phyloP scores from a whole-genome alignment of 1,139 yeast species.

The Protomyces arabidopsidicola region DNA sequence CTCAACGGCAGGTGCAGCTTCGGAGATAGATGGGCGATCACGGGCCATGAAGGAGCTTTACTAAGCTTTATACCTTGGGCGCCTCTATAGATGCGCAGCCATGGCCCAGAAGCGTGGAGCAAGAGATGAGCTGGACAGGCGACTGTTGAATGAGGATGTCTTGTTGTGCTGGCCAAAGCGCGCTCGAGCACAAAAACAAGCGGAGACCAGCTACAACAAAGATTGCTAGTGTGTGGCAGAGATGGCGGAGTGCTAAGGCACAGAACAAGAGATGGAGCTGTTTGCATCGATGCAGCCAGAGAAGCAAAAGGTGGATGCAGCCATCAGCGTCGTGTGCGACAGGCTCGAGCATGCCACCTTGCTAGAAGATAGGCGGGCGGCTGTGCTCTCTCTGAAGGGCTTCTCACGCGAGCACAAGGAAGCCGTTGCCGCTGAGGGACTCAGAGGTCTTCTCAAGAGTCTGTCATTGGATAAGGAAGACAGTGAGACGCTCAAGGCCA shows the following conservation, averaged over 20 bases:
- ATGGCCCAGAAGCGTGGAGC: no score
- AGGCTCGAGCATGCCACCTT: conserved; percentile 76
- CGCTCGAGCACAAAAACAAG: no score
- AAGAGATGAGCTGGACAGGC: no score
- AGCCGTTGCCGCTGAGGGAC: conserved; percentile 79
- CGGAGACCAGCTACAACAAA: no score
- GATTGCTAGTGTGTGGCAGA: no score
- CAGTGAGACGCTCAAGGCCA: conserved; percentile 68
- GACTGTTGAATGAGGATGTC: no score
- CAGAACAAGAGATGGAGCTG: conserved; percentile 4
- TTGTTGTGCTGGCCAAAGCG: no score
- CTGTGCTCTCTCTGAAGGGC: conserved; percentile 82
- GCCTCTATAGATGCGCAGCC: no score
- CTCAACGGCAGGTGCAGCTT: neutral
- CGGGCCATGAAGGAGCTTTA: no score
- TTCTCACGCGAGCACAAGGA: conserved; percentile 88
- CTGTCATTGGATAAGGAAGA: conserved; percentile 65
- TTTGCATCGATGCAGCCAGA: conserved; percentile 33
- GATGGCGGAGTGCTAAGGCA: neutral
- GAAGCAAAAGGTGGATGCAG: conserved; percentile 61
- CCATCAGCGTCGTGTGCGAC: conserved; percentile 84
- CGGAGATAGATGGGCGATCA: neutral
- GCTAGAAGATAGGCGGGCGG: conserved; percentile 83
- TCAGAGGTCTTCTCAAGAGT: conserved; percentile 67
- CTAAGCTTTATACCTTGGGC: no score